Conservation (phyloP, 345 rosid species). For the Nasturtium officinale region DNA sequence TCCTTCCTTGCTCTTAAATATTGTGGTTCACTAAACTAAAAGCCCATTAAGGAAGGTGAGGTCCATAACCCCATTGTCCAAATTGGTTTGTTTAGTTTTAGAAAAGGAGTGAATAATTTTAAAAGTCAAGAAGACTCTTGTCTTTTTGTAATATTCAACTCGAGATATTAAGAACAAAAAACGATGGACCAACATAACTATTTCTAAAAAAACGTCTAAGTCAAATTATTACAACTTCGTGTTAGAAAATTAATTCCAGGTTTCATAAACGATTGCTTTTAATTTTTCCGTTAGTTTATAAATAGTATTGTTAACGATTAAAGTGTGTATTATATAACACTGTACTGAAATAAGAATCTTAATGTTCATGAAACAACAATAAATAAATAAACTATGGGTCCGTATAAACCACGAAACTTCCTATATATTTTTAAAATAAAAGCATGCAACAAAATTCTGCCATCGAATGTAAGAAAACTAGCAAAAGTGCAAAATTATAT, state of each 20-base stretch:
- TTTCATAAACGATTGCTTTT: not conserved
- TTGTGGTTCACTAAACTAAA: not conserved
- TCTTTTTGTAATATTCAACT: not conserved
- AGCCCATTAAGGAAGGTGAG: constrained; percentile 19
- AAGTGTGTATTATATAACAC: not conserved
- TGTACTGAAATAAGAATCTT: not conserved
- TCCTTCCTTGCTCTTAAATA: not conserved
- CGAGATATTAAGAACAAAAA: not conserved
- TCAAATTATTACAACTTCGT: constrained; percentile 5
- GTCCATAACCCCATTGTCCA: too few relatives aligned
- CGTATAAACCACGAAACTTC: not conserved
- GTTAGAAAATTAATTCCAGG: not conserved
- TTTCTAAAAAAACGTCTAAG: not conserved
- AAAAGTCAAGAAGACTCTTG: not conserved
- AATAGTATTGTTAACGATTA: not conserved
- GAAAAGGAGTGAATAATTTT: not conserved
- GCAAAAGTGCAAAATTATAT: not conserved
- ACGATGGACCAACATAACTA: not conserved
- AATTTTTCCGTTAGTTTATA: not conserved
- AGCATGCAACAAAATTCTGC: not conserved
- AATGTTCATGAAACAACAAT: not conserved
- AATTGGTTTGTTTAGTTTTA: not conserved
- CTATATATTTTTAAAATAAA: not conserved
- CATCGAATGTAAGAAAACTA: not conserved
- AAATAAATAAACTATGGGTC: not conserved